Conservation (phyloP, 176 grass and related monocot species). For the Aechmea fasciata region DNA sequence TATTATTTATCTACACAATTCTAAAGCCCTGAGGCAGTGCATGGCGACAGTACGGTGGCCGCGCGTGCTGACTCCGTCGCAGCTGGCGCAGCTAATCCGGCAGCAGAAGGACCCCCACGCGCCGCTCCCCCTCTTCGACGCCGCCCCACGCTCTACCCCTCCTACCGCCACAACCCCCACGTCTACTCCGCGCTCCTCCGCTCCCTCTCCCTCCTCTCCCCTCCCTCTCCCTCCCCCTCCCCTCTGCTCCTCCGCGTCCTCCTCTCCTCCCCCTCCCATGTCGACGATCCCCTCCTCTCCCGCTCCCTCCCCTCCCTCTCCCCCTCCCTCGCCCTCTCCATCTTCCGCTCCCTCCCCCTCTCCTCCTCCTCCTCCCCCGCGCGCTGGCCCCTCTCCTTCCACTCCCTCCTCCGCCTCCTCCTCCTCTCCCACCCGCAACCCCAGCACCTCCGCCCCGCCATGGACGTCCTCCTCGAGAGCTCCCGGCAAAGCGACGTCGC, state of each 20-base stretch:
- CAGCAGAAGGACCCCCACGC: conserved; percentile 58
- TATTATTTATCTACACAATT: too few species aligned
- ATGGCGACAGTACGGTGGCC: conserved; percentile 52
- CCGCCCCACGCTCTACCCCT: conserved; percentile 39
- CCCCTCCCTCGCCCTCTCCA: conserved; percentile 13
- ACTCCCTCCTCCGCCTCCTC: conserved; percentile 43
- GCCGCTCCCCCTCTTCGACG: conserved; percentile 39
- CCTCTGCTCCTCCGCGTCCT: conserved; percentile 40
- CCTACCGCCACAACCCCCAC: conserved; percentile 60
- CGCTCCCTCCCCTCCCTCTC: conserved; percentile 35
- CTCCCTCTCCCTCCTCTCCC: conserved; percentile 22
- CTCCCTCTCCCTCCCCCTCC: conserved; percentile 20
- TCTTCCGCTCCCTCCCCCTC: conserved; percentile 25
- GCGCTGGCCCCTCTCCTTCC: conserved; percentile 64
- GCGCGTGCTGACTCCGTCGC: conserved; percentile 54
- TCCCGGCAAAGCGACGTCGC: conserved; percentile 30
- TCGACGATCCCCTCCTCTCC: conserved; percentile 44
- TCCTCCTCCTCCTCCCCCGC: conserved; percentile 27
- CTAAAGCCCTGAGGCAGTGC: neutral
- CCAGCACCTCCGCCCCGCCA: conserved; percentile 28
- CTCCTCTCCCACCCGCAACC: conserved; percentile 17
- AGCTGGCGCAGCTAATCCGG: conserved; percentile 55
- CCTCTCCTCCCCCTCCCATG: conserved; percentile 21
- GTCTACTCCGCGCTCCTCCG: conserved; percentile 37
- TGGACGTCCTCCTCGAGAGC: conserved; percentile 34